Percentiles rank a stretch among this genome's conserved stretches.
These are phyloP conservation scores for Osmanthus fragrans DNA, from an alignment of 257 asterid species.

Conservation along the genomic window DNA sequence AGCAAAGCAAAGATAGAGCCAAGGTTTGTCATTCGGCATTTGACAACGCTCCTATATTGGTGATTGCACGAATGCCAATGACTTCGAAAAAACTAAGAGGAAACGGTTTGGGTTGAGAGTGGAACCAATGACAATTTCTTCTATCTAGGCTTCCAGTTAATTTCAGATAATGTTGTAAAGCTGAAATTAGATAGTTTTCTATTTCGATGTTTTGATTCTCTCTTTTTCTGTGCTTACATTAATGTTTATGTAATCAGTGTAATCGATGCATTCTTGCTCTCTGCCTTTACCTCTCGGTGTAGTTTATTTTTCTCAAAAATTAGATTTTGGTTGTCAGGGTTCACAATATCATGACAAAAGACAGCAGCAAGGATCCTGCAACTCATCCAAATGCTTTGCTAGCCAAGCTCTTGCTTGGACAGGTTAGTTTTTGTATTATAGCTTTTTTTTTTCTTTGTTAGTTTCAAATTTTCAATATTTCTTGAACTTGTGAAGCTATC, in stretches of 20 bases:
- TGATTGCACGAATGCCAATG: not conserved
- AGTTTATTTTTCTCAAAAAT: not conserved
- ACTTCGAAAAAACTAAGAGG: not conserved
- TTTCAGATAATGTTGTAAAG: conserved; percentile 6
- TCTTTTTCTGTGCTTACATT: not conserved
- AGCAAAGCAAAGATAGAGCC: not conserved
- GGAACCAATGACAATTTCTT: conserved; percentile 10
- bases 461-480: not conserved
- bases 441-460: not conserved
- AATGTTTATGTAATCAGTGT: not conserved
- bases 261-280: conserved; percentile 13
- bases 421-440: conserved; percentile 49
- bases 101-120: conserved; percentile 3
- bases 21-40: not conserved
- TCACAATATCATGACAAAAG: conserved; percentile 70
- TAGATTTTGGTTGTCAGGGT: conserved; percentile 57
- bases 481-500: not conserved
- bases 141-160: not conserved
- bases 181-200: conserved; percentile 2
- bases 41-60: not conserved
- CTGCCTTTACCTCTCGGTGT: conserved; percentile 10
- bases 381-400: conserved; percentile 61
- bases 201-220: not conserved
- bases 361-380: conserved; percentile 77
- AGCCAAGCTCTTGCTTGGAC: conserved; percentile 77